Conservation (phyloP, 805 yeast genomes). For the Wickerhamomyces canadensis region DNA sequence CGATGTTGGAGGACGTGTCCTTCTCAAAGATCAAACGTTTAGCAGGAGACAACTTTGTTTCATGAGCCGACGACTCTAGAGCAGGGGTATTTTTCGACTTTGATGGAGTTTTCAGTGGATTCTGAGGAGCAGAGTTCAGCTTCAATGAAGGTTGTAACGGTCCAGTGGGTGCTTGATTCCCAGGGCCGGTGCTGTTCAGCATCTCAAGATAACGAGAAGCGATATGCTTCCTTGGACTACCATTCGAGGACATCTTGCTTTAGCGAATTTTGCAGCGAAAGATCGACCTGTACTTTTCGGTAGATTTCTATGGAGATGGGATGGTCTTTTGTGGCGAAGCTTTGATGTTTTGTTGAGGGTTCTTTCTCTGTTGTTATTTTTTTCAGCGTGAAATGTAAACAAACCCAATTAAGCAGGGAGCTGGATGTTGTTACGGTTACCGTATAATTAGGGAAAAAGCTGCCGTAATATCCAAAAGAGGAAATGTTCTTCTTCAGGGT, state of each 20-base stretch:
- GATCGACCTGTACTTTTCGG: too few species aligned
- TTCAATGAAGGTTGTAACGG: constrained; percentile 18
- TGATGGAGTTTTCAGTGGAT: constrained; percentile 1
- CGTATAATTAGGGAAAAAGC: neutral
- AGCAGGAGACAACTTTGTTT: constrained; percentile 1
- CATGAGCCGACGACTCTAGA: neutral
- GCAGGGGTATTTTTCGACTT: neutral
- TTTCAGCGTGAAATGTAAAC: neutral
- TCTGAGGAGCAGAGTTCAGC: constrained; percentile 8
- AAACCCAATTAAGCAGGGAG: neutral
- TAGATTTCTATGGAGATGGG: too few species aligned
- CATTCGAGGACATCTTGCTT: neutral
- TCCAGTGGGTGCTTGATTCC: constrained; percentile 3
- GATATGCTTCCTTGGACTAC: constrained; percentile 12
- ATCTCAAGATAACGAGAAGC: constrained; percentile 25
- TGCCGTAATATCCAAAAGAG: neutral
- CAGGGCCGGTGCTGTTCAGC: constrained; percentile 6
- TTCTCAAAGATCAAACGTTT: constrained; percentile 1
- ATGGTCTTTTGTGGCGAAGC: too few species aligned
- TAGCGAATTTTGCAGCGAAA: too few species aligned
- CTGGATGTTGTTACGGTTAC: neutral
- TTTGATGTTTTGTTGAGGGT: too few species aligned
- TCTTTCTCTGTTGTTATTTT: neutral
- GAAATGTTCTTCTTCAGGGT: too few species aligned
- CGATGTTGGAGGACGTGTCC: constrained; percentile 6